Evolutionary conservation across 768 basidiomycete species (phyloP).

Genomic region (Punctularia strigosozonata): DNA sequence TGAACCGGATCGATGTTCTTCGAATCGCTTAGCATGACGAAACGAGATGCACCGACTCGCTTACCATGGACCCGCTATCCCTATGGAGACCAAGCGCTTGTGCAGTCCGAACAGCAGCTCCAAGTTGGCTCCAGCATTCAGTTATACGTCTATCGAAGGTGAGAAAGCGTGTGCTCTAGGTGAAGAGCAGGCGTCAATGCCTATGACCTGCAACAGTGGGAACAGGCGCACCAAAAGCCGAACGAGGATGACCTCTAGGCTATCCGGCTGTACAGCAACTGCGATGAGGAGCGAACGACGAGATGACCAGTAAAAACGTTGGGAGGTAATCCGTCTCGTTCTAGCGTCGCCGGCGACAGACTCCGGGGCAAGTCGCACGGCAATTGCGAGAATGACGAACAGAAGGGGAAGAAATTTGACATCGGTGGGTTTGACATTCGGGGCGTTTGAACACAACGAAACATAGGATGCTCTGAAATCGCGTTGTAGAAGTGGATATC

Average conservation of each 20-base stretch:
- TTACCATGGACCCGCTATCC: constrained; percentile 74
- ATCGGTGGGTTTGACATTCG: constrained; percentile 60
- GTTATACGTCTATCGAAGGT: constrained; percentile 77
- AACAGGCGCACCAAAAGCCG: constrained; percentile 51
- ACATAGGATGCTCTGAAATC: constrained; percentile 68
- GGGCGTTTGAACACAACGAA: constrained; percentile 49
- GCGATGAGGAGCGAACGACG: constrained; percentile 82
- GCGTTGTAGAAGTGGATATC: constrained; percentile 81
- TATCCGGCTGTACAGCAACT: constrained; percentile 89
- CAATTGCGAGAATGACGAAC: constrained; percentile 85
- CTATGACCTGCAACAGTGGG: neutral
- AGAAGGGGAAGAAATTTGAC: constrained; percentile 83
- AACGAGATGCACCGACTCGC: constrained; percentile 10
- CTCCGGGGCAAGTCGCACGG: constrained; percentile 79
- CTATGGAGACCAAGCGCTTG: constrained; percentile 90
- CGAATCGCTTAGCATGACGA: neutral
- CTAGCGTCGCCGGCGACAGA: constrained; percentile 72
- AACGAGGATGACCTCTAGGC: constrained; percentile 83
- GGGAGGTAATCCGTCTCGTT: constrained; percentile 63
- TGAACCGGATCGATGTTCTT: constrained; percentile 65
- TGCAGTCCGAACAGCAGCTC: constrained; percentile 85
- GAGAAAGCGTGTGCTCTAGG: constrained; percentile 60
- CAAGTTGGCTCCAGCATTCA: constrained; percentile 93
- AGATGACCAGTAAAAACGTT: constrained; percentile 93
- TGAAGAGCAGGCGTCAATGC: constrained; percentile 10